Base-by-base conservation (phyloP, 345 rosid genomes). In the Viola odorata region DNA sequence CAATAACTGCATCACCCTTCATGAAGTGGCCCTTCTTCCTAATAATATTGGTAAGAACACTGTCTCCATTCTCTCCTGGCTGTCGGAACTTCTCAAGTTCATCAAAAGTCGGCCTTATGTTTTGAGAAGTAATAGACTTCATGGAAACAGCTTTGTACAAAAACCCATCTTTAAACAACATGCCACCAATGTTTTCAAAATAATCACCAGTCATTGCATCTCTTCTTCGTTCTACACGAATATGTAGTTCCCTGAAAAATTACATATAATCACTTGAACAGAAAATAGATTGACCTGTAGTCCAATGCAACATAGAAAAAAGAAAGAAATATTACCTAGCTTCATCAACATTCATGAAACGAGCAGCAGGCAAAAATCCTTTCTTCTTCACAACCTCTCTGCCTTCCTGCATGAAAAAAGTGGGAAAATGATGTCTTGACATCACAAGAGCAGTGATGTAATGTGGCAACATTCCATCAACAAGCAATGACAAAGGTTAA, bases 1-100 rank as follows among this genome's bases (percentile, higher is more conserved):
- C 72, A 66, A 94, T 90, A 68, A 94, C 96, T 41, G 97, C 89
- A 76, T 90, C 99, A 49, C 99, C 99, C 81, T 90, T 90, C 95
- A 90, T 82, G 69, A 94, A 94, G 71, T 94, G 99, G 44, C 99
- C 96, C 75, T 84, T 94, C 84, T 94, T 90, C 78, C 99, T 79
- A 90, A 94, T 63, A 94, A 75, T 58, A 91, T 83, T 70, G 99
- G 84, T 65, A 94, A 77, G 78, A n/a, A 88, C 75, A 57, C 75
- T 91, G 41, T 92, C 96, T 66, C 92, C 95, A 67, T 79, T 79
- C 79, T 83, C 87, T 52, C 88, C 78, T 62, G 99, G 95, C 45
- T 81, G 68, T 64, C 80, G 81, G 41, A 94, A 94, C 75, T 90
- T 94, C 68, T 94, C 99, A 50, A 90, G 91, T 74, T 94, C 96